These are phyloP conservation scores for Epichloe glyceriae DNA, from an alignment of 2,329 filamentous ascomycete genomes.

Conservation along the genomic window DNA sequence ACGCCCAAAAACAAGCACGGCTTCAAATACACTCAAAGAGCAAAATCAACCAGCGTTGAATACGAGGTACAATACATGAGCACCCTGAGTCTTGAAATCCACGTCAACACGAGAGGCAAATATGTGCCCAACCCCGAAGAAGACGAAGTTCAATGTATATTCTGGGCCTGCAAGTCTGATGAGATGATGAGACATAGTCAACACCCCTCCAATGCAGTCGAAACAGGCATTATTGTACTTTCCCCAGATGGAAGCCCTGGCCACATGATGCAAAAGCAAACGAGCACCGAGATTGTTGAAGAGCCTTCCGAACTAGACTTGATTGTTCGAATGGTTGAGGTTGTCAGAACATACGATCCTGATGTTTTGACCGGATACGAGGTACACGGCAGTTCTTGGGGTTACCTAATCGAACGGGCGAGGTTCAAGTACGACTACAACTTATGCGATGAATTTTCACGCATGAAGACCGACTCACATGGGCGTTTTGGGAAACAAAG, in stretches of 20 bases:
- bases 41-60: slow-evolving; percentile 60
- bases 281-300: slow-evolving; percentile 51
- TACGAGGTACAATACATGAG: slow-evolving; percentile 92
- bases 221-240: slow-evolving; percentile 61
- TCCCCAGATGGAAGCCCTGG: slow-evolving; percentile 48
- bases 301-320: slow-evolving; percentile 75
- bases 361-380: slow-evolving; percentile 93
- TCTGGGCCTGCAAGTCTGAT: slow-evolving; percentile 79
- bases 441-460: slow-evolving; percentile 79
- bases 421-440: slow-evolving; percentile 78
- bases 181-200: slow-evolving; percentile 30
- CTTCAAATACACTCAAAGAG: slow-evolving; percentile 74
- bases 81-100: slow-evolving; percentile 84
- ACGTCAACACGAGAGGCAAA: slow-evolving; percentile 73
- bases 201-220: slow-evolving; percentile 33
- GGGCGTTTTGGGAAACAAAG: slow-evolving; percentile 75
- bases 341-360: slow-evolving; percentile 74
- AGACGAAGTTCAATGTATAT: slow-evolving; percentile 77
- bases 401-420: slow-evolving; percentile 85
- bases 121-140: slow-evolving; percentile 80
- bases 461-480: slow-evolving; percentile 73
- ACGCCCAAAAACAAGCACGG: slow-evolving; percentile 73
- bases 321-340: slow-evolving; percentile 72
- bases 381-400: slow-evolving; percentile 88
- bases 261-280: slow-evolving; percentile 48